Conservation (phyloP, 768 basidiomycete species). For the Rhodosporidiobolus odoratus region DNA sequence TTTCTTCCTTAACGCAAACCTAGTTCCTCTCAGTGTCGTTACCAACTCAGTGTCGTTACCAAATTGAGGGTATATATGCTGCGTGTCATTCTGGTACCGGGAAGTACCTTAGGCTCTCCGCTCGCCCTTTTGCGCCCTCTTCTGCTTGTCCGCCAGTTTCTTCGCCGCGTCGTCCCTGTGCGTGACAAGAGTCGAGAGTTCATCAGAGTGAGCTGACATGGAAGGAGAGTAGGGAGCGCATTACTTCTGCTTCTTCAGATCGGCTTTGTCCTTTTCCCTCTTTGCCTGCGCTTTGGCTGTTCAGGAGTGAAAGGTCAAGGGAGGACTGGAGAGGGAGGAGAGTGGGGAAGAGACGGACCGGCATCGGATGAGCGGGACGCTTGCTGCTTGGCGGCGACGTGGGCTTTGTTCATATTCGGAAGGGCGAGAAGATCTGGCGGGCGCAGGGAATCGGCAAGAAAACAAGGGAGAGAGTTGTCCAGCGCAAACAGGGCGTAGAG, state of each 20-base stretch:
- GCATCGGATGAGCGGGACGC: neutral
- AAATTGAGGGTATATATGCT: neutral
- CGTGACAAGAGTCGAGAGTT: neutral
- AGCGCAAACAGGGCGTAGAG: neutral
- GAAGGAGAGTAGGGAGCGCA: neutral
- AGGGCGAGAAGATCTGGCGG: constrained; percentile 30
- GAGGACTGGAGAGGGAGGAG: neutral
- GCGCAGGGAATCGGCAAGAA: too few species aligned
- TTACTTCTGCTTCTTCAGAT: constrained; percentile 38
- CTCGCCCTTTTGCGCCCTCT: constrained; percentile 34
- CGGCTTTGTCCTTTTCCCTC: constrained; percentile 27
- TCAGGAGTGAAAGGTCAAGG: neutral
- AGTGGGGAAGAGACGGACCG: neutral
- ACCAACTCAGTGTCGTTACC: neutral
- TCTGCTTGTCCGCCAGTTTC: constrained; percentile 35
- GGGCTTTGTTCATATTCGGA: constrained; percentile 30
- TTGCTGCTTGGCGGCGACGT: constrained; percentile 16
- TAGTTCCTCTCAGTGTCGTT: neutral
- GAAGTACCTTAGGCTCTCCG: constrained; percentile 3
- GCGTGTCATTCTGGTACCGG: neutral
- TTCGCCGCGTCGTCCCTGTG: constrained; percentile 32
- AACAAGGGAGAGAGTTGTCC: neutral
- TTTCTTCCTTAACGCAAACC: too few species aligned
- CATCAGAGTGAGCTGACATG: neutral
- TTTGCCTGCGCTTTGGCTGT: constrained; percentile 21